Percentiles rank a stretch among this genome's conserved stretches.
Evolutionary conservation across 176 grass and related monocot species (phyloP).

Genomic region (Oryza longistaminata): DNA sequence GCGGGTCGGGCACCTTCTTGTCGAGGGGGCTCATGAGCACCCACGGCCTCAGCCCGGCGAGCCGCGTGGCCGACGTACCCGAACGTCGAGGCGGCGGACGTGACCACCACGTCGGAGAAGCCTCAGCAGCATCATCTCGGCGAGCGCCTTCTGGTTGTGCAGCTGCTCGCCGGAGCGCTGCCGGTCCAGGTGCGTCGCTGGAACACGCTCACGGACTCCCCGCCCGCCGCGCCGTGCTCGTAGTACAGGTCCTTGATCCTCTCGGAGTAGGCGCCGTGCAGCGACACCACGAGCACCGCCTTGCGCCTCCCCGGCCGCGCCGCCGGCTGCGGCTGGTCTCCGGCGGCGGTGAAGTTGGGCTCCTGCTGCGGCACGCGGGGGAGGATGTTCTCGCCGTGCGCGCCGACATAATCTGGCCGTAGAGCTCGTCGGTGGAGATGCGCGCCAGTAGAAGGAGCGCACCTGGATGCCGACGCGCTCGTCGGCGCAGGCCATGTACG

Average conservation of each 20-base stretch:
- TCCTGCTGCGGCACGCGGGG: background rate
- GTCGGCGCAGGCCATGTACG: conserved; percentile 39
- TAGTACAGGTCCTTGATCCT: conserved; percentile 54
- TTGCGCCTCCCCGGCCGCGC: background rate
- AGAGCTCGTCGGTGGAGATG: conserved; percentile 36
- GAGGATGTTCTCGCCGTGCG: conserved; percentile 29
- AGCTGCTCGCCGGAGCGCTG: conserved; percentile 48
- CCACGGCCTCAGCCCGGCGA: conserved; percentile 64
- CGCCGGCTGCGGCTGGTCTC: too few species aligned
- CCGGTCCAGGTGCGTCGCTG: conserved; percentile 57
- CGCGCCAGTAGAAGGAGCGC: conserved; percentile 43
- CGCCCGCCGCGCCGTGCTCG: conserved; percentile 26
- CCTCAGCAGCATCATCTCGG: conserved; percentile 75
- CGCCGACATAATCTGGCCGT: conserved; percentile 46
- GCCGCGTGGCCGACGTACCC: conserved; percentile 64
- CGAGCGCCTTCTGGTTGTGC: conserved; percentile 75
- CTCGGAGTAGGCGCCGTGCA: conserved; percentile 58
- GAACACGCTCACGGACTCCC: conserved; percentile 53
- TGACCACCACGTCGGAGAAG: conserved; percentile 51
- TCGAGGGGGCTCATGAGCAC: conserved; percentile 45
- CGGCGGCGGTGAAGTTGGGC: too few species aligned
- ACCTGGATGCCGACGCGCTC: conserved; percentile 60
- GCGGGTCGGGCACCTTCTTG: conserved; percentile 24
- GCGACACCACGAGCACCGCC: conserved; percentile 58
- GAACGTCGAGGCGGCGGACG: conserved; percentile 62